Base-by-base conservation (phyloP, 129 eudicot species). In the Artemisia argyi region DNA sequence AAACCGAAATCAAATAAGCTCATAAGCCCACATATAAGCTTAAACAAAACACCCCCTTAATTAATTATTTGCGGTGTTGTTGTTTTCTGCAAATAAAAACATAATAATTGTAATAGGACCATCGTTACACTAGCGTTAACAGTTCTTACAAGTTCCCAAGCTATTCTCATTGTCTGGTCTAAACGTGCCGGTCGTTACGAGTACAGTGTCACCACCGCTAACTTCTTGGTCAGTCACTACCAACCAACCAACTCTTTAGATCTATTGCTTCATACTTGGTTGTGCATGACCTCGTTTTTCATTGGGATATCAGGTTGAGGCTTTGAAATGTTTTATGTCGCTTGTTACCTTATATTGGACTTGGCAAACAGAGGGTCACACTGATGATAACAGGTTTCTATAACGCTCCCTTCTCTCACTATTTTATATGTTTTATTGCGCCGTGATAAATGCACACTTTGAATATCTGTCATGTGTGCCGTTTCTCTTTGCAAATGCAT, bases 161-260 rank as follows among this genome's bases (percentile, higher is more conserved):
- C 96, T 47, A 95, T 95, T 71, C 91, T 95, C 26, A 95, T 95
- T 65, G 96, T 90, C 28, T 95, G 99, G 99, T 95, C 99, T 46
- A 95, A 90, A 84, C 81, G 99, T 82, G 99, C 97, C 53, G 99
- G 99, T 50, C 86, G 90, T 83, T 95, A 95, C 39, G 97, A 95
- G 80, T 95, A 95, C 76, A 95, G 99, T 72, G 99, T 95, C 62
- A 95, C 99, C 1, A 95, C 99, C 52, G 99, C 99, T 3, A 95
- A 95, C 79, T 95, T 95, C 74, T 66, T 90, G 97, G 99, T 95
- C 76, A 93, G 88, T 30, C 3, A 10, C 13, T 56, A 6, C 19
- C n/a, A 50, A 47, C 61, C 55, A 17, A 17, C 7, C 50, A 14
- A 22, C 35, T 12, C 63, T 75, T 58, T 18, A 18, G 24, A 52